A percentile compares a stretch with the other conserved stretches of the same genome.
Conservation (phyloP, 352 stramenopile genomes). For the Pythium rishiriense region DNA sequence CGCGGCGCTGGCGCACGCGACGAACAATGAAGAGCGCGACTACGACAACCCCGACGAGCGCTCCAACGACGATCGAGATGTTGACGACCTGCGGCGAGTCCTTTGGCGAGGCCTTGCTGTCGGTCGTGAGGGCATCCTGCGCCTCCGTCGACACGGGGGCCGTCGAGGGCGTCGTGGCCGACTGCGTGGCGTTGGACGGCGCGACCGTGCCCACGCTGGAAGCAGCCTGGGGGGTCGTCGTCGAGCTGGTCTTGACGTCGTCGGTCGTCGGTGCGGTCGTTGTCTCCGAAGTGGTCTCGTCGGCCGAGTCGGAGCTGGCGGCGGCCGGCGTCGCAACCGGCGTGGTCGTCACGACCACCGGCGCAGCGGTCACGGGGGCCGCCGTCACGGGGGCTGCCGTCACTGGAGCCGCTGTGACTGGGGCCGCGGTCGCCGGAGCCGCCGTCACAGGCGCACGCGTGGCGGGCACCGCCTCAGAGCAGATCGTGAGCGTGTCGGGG, state of each 20-base stretch:
- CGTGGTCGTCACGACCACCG: not conserved
- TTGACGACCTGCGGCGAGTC: constrained; percentile 39
- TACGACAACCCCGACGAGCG: constrained; percentile 41
- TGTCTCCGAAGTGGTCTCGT: not conserved
- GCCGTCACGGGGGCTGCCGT: not conserved
- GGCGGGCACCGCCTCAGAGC: constrained; percentile 11
- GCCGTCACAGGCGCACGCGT: not conserved
- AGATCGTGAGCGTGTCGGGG: constrained; percentile 34
- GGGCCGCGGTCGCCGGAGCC: not conserved
- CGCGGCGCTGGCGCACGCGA: constrained; percentile 34
- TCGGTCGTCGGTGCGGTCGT: not conserved
- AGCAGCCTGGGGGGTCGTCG: not conserved
- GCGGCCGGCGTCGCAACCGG: not conserved
- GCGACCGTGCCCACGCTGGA: constrained; percentile 5
- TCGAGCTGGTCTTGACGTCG: not conserved
- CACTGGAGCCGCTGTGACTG: not conserved
- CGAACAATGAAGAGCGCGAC: constrained; percentile 51
- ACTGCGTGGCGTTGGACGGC: constrained; percentile 17
- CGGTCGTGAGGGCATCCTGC: constrained; percentile 19
- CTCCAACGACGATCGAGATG: constrained; percentile 46
- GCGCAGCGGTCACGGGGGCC: not conserved
- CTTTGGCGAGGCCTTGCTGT: constrained; percentile 8
- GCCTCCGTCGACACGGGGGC: constrained; percentile 3
- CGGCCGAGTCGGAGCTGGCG: not conserved
- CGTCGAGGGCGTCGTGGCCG: not conserved